phyloP scores from a whole-genome alignment of 1,284 basidiomycete species.

The Tausonia pullulans region DNA sequence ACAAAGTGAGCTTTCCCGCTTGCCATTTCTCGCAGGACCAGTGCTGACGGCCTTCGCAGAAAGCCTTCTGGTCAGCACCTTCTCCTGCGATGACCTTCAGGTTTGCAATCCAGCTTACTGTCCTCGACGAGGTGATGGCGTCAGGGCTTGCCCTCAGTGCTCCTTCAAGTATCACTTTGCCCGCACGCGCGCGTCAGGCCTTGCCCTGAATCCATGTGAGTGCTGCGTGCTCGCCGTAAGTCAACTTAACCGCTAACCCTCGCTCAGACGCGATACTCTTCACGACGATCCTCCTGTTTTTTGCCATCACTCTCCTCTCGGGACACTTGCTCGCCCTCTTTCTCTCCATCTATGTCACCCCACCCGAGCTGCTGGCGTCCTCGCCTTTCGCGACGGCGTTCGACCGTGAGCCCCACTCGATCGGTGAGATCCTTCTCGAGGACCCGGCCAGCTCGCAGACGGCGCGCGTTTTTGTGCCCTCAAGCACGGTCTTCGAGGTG shows the following conservation, averaged over 20 bases:
- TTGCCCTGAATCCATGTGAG: conserved; percentile 9
- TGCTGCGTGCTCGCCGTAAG: neutral
- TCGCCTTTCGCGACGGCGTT: neutral
- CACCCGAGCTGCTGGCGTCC: neutral
- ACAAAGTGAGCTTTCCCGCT: neutral
- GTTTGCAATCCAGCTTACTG: neutral
- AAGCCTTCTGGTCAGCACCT: neutral
- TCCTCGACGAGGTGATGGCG: neutral
- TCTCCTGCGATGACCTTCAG: neutral
- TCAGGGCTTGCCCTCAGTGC: conserved; percentile 9
- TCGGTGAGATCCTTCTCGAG: conserved; percentile 6
- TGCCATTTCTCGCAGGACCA: neutral
- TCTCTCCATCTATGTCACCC: neutral
- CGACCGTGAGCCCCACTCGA: neutral
- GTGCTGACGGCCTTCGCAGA: neutral
- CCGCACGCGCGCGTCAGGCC: conserved; percentile 4
- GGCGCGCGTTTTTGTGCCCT: neutral
- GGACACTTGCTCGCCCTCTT: conserved; percentile 12
- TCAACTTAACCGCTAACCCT: neutral
- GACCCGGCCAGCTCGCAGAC: neutral
- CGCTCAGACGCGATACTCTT: neutral
- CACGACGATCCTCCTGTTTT: conserved; percentile 1
- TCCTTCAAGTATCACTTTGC: conserved; percentile 9
- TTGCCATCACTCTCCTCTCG: conserved; percentile 2
- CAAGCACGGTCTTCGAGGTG: conserved; percentile 4